Evolutionary conservation across 306 rosid species (phyloP).

Genomic region (Begonia fuchsioides): DNA sequence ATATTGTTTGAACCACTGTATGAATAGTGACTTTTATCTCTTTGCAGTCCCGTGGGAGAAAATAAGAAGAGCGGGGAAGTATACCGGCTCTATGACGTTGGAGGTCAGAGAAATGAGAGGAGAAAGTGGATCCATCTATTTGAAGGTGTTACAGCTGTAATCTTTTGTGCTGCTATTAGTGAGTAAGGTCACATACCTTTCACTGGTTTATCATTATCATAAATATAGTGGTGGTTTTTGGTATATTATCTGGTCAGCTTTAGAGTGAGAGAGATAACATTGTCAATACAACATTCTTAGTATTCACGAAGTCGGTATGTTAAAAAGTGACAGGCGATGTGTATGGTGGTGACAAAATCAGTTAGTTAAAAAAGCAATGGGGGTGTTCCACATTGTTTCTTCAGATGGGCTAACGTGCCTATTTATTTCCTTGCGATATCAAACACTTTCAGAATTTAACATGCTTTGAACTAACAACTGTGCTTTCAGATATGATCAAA

Average conservation of each 20-base stretch:
- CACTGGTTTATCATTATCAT: conserved; percentile 3
- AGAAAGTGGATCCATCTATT: conserved; percentile 99
- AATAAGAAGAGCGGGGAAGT: conserved; percentile 96
- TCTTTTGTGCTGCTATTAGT: conserved; percentile 96
- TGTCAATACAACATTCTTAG: no score
- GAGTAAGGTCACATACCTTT: conserved; percentile 48
- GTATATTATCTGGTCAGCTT: no score
- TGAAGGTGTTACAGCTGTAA: conserved; percentile 97
- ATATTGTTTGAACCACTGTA: neutral
- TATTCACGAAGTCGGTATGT: no score
- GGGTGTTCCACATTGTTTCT: no score
- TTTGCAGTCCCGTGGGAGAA: conserved; percentile 95
- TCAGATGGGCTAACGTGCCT: no score
- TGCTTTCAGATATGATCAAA: conserved; percentile 82
- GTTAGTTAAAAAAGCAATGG: no score
- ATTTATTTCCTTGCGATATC: neutral
- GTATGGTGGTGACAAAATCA: no score
- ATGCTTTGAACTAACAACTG: conserved; percentile 1
- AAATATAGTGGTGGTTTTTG: neutral
- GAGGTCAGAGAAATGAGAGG: conserved; percentile 99
- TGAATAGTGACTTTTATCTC: neutral
- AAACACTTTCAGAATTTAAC: neutral
- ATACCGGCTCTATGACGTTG: conserved; percentile 92
- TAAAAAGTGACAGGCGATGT: no score
- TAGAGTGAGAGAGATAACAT: no score